Evolutionary conservation across 495 filamentous ascomycete genomes (phyloP).

Genomic region (Trichoderma parareesei): DNA sequence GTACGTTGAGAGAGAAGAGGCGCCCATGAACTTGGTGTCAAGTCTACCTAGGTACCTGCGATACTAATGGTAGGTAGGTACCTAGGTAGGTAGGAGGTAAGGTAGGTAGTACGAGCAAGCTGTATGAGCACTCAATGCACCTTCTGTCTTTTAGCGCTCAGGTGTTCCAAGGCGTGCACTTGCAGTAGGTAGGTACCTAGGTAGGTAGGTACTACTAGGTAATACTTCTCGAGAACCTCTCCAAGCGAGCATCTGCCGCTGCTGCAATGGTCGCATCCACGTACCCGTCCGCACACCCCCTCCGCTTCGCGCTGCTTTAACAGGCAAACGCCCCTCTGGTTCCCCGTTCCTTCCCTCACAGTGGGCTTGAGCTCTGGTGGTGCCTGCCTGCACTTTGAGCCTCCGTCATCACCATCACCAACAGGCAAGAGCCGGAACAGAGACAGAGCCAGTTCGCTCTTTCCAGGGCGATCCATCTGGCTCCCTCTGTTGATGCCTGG

Average conservation of each 20-base stretch:
- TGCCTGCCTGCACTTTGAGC: constrained; percentile 2
- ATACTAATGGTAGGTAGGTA: too few relatives aligned
- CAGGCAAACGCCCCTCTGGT: constrained; percentile 1
- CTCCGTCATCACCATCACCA: constrained; percentile 6
- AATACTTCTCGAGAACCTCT: background rate
- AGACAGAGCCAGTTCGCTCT: background rate
- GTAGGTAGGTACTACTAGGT: too few relatives aligned
- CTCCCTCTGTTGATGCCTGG: background rate
- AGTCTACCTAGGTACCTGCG: too few relatives aligned
- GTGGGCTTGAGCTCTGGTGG: background rate
- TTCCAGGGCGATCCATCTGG: background rate
- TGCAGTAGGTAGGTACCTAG: too few relatives aligned
- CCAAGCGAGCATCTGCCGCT: background rate
- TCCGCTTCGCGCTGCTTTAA: constrained; percentile 7
- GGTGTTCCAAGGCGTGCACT: background rate
- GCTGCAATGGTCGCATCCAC: background rate
- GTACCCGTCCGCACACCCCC: constrained; percentile 2
- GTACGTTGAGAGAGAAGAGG: too few relatives aligned
- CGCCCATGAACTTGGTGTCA: too few relatives aligned
- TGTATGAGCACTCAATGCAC: background rate
- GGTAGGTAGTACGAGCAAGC: background rate
- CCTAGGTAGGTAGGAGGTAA: too few relatives aligned
- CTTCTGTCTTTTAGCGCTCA: background rate
- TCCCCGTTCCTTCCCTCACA: background rate
- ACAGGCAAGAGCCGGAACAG: background rate